Evolutionary conservation across 148 eudicot genomes (phyloP).

Genomic region (Tetragonia tetragonoides): DNA sequence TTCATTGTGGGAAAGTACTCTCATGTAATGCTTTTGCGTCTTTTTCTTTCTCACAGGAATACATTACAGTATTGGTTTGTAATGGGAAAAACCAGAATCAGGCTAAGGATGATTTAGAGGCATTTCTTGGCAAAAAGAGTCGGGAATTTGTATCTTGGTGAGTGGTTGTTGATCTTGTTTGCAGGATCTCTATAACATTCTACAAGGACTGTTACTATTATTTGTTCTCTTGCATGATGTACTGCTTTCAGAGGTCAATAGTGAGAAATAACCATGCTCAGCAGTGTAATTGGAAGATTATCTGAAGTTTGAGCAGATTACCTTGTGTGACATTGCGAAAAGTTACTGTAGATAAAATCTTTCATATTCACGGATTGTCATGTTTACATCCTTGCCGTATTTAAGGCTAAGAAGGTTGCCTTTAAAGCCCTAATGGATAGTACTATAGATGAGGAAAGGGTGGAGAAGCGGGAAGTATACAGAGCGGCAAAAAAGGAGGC

Average conservation of each 20-base stretch:
- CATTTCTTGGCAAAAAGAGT: slow-evolving; percentile 45
- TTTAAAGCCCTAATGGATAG: no score
- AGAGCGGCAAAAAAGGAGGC: no score
- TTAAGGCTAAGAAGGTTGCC: no score
- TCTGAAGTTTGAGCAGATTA: background rate
- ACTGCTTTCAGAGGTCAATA: background rate
- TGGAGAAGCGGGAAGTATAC: no score
- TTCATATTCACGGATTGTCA: background rate
- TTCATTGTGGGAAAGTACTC: background rate
- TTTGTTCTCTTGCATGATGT: slow-evolving; percentile 3
- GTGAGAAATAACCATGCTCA: background rate
- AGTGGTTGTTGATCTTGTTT: slow-evolving; percentile 5
- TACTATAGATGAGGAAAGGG: no score
- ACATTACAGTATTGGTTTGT: slow-evolving; percentile 48
- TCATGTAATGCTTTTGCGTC: background rate
- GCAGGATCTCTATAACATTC: background rate
- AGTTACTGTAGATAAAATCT: background rate
- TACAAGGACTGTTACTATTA: background rate
- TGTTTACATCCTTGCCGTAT: background rate
- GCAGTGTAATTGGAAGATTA: background rate
- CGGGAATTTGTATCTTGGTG: slow-evolving; percentile 53
- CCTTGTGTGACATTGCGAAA: background rate
- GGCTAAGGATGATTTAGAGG: slow-evolving; percentile 46
- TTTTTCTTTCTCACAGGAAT: slow-evolving; percentile 34
- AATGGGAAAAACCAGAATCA: slow-evolving; percentile 49